Evolutionary conservation across 73 alveolate species (phyloP).

Genomic region (Paramecium octaurelia): DNA sequence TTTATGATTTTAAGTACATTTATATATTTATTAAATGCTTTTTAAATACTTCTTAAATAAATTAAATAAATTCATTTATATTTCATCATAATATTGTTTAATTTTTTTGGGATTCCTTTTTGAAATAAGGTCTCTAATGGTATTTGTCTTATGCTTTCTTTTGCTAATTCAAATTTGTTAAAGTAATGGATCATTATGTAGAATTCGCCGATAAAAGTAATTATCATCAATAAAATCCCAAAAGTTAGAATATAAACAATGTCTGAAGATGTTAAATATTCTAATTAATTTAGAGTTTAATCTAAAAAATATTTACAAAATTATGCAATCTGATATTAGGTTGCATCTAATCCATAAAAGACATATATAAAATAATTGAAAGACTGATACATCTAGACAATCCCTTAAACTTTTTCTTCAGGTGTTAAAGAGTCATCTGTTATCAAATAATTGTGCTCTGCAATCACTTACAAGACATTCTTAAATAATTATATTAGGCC

Average conservation of each 20-base stretch:
- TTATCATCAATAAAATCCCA: not conserved
- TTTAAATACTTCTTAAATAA: not conserved
- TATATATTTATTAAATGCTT: not conserved
- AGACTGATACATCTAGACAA: not conserved
- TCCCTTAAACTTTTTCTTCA: not conserved
- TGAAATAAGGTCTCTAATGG: not conserved
- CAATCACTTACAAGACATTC: not conserved
- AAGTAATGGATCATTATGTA: not conserved
- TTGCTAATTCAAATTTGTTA: not conserved
- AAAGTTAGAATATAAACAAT: not conserved
- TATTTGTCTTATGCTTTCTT: not conserved
- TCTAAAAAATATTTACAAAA: not conserved
- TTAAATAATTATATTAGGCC: not conserved
- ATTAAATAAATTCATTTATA: not conserved
- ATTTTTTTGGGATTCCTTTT: not conserved
- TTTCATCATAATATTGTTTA: not conserved
- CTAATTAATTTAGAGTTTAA: not conserved
- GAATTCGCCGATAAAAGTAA: not conserved
- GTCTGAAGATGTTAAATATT: not conserved
- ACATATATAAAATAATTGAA: not conserved
- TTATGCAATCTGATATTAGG: not conserved
- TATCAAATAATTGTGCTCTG: not conserved
- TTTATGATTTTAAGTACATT: not conserved
- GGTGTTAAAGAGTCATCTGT: not conserved
- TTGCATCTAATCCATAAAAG: not conserved